phyloP scores from a whole-genome alignment of 768 basidiomycete genomes.

The Rhizopogon rudus region DNA sequence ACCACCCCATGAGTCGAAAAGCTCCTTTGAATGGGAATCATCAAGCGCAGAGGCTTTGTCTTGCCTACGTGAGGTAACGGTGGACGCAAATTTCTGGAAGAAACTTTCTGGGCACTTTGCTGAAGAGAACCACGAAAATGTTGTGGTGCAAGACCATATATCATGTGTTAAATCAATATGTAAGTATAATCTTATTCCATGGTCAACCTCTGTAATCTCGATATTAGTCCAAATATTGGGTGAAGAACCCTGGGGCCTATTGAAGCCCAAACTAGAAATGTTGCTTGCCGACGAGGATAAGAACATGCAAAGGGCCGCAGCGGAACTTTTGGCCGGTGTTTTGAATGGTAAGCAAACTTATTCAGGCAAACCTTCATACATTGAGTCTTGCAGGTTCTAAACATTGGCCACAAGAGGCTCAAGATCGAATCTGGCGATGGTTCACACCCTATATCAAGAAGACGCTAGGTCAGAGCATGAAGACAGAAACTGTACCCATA shows the following conservation, averaged over 20 bases:
- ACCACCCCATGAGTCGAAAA: conserved; percentile 40
- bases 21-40: conserved; percentile 58
- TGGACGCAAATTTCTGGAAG: conserved; percentile 58
- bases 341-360: conserved; percentile 42
- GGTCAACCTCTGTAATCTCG: background rate
- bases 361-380: background rate
- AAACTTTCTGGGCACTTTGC: conserved; percentile 63
- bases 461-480: conserved; percentile 66
- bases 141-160: conserved; percentile 62
- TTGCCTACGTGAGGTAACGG: conserved; percentile 43
- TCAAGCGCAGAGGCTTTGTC: conserved; percentile 45
- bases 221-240: conserved; percentile 60
- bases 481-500: conserved; percentile 74
- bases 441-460: conserved; percentile 59
- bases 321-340: conserved; percentile 77
- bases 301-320: conserved; percentile 85
- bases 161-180: conserved; percentile 74
- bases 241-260: conserved; percentile 46
- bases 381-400: conserved; percentile 55
- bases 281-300: conserved; percentile 69
- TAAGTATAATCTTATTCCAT: conserved; percentile 25
- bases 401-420: conserved; percentile 77
- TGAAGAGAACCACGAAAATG: conserved; percentile 70
- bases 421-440: conserved; percentile 76
- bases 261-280: conserved; percentile 57